These are phyloP conservation scores for Erigeron canadensis DNA, from an alignment of 129 eudicot genomes.

Conservation along the genomic window DNA sequence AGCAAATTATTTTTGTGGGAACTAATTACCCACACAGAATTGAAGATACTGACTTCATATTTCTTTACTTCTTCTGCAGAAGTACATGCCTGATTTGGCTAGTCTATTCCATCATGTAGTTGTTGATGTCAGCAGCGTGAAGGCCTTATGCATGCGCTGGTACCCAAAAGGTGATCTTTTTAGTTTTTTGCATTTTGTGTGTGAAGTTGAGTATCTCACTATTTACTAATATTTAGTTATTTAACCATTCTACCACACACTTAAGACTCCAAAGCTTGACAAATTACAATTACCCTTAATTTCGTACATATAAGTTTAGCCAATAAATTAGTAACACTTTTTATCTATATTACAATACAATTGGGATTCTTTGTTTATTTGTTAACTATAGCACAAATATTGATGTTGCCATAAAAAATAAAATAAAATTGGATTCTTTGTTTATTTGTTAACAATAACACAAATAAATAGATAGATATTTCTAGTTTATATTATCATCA, in stretches of 20 bases:
- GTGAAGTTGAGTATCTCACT: not conserved
- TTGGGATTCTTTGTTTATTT: not conserved
- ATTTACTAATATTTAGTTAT: not conserved
- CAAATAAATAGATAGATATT: not conserved
- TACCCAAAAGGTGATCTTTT: slow-evolving; percentile 67
- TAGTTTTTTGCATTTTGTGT: not conserved
- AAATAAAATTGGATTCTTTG: not conserved
- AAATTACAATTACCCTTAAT: slow-evolving; percentile 1
- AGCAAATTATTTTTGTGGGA: not conserved
- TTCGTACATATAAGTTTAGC: not conserved
- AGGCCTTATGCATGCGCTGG: slow-evolving; percentile 94
- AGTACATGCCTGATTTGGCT: slow-evolving; percentile 96
- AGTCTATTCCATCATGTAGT: slow-evolving; percentile 75
- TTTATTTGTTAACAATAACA: not conserved
- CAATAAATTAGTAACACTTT: not conserved
- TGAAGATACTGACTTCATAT: not conserved
- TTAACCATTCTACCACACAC: not conserved
- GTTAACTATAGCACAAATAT: not conserved
- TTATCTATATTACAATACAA: not conserved
- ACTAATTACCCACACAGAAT: not conserved
- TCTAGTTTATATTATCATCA: not conserved
- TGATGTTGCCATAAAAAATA: too few species aligned
- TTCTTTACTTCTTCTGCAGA: slow-evolving; percentile 50
- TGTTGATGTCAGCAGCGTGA: slow-evolving; percentile 90
- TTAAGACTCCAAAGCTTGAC: not conserved